Evolutionary conservation across 2,329 filamentous ascomycete species (phyloP).

Genomic region (Lachnellula occidentalis): DNA sequence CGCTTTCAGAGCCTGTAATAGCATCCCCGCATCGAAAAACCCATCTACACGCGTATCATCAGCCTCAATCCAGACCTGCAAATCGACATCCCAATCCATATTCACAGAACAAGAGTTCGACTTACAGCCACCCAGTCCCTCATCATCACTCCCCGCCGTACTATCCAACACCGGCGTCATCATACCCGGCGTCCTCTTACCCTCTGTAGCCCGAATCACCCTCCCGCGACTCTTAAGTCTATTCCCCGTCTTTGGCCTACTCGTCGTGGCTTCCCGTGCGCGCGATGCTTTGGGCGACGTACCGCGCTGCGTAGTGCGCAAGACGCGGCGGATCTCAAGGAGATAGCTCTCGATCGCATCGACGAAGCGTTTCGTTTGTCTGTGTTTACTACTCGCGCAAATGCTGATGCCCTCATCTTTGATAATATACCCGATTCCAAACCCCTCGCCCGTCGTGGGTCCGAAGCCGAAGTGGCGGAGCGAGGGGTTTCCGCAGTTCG

Average conservation of each 20-base stretch:
- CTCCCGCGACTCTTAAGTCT: constrained; percentile 68
- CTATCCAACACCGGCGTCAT: constrained; percentile 65
- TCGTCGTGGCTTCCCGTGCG: constrained; percentile 52
- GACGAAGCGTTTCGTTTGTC: constrained; percentile 86
- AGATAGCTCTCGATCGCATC: constrained; percentile 88
- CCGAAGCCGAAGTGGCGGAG: constrained; percentile 96
- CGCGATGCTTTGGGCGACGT: constrained; percentile 46
- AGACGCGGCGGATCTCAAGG: constrained; percentile 79
- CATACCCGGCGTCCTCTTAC: constrained; percentile 41
- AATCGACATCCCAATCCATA: neutral
- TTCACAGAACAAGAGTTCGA: constrained; percentile 25
- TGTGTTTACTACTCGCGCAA: constrained; percentile 87
- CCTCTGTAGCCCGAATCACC: constrained; percentile 56
- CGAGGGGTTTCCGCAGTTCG: constrained; percentile 96
- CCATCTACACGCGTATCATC: constrained; percentile 57
- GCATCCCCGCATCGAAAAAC: constrained; percentile 96
- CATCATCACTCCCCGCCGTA: constrained; percentile 70
- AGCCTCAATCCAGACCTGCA: constrained; percentile 11
- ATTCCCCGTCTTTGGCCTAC: constrained; percentile 27
- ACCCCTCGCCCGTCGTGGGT: constrained; percentile 87
- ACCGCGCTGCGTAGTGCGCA: constrained; percentile 61
- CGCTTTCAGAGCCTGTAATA: constrained; percentile 79
- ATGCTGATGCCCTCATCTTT: constrained; percentile 89
- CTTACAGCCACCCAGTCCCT: constrained; percentile 91
- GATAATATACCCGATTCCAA: constrained; percentile 98